Conservation (phyloP, 768 basidiomycete genomes). For the Pisolithus microcarpus region DNA sequence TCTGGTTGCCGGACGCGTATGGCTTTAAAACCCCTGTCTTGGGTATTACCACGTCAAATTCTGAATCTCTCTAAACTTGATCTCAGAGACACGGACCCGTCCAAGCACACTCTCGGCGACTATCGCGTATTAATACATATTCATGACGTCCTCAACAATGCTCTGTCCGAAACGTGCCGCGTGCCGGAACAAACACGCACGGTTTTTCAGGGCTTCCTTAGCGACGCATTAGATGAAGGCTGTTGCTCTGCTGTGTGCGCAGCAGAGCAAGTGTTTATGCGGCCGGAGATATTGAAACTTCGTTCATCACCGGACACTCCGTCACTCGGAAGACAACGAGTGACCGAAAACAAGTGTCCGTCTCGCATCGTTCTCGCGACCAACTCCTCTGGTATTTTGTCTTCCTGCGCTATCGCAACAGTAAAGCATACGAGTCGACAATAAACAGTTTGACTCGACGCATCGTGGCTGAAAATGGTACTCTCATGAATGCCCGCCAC, state of each 20-base stretch:
- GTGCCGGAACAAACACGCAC: conserved; percentile 27
- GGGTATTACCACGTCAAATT: background rate
- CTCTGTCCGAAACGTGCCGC: conserved; percentile 39
- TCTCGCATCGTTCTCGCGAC: conserved; percentile 25
- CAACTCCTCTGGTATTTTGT: conserved; percentile 44
- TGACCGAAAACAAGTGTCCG: conserved; percentile 15
- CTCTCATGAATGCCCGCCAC: conserved; percentile 12
- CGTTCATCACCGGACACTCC: conserved; percentile 17
- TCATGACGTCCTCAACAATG: conserved; percentile 48
- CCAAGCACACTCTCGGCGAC: conserved; percentile 24
- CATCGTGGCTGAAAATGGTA: conserved; percentile 16
- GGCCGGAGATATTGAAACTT: conserved; percentile 34
- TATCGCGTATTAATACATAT: conserved; percentile 44
- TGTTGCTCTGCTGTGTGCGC: conserved; percentile 31
- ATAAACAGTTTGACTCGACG: conserved; percentile 24
- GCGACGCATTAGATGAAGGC: conserved; percentile 26
- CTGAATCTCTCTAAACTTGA: background rate
- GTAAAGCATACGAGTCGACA: conserved; percentile 37
- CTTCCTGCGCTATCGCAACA: conserved; percentile 54
- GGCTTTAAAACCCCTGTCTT: background rate
- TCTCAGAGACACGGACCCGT: conserved; percentile 21
- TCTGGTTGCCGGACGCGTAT: conserved; percentile 42
- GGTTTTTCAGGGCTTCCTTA: conserved; percentile 40
- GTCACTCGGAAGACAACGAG: background rate
- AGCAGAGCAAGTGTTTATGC: conserved; percentile 38